Evolutionary conservation across 257 asterid genomes (phyloP).

Genomic region (Lithospermum erythrorhizon): DNA sequence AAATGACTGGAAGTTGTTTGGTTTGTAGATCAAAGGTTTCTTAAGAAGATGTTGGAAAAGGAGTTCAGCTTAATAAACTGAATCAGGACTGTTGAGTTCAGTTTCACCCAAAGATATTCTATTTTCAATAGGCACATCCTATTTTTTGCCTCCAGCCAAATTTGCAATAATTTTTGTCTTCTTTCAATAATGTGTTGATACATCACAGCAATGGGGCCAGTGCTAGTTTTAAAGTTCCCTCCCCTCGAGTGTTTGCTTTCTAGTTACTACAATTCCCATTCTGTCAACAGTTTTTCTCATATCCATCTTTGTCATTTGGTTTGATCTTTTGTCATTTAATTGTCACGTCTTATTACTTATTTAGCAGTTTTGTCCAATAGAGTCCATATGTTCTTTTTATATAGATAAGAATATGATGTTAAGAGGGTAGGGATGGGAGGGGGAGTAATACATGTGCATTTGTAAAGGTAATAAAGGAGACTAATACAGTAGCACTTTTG

Average conservation of each 20-base stretch:
- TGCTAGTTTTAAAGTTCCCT: not conserved
- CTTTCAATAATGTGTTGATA: slow-evolving; percentile 5
- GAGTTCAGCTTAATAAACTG: not conserved
- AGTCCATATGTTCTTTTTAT: not conserved
- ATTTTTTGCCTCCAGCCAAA: not conserved
- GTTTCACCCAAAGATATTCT: not conserved
- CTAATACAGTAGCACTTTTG: too few species aligned
- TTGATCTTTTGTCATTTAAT: slow-evolving; percentile 11
- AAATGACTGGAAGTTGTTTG: too few species aligned
- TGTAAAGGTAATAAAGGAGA: not conserved
- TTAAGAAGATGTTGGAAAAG: too few species aligned
- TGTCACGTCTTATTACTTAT: slow-evolving; percentile 6
- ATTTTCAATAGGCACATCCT: not conserved
- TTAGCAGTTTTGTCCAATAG: slow-evolving; percentile 1
- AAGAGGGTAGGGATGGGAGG: not conserved
- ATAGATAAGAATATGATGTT: slow-evolving; percentile 6
- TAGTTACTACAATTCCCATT: slow-evolving; percentile 1
- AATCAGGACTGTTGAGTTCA: not conserved
- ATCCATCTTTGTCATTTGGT: slow-evolving; percentile 4
- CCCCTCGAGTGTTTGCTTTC: slow-evolving; percentile 1
- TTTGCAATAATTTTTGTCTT: not conserved
- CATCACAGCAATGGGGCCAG: not conserved
- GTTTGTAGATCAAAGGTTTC: too few species aligned
- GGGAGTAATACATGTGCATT: not conserved
- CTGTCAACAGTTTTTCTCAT: not conserved